Base-by-base conservation (phyloP, 2,329 filamentous ascomycete species). In the Stromatinia cepivora region DNA sequence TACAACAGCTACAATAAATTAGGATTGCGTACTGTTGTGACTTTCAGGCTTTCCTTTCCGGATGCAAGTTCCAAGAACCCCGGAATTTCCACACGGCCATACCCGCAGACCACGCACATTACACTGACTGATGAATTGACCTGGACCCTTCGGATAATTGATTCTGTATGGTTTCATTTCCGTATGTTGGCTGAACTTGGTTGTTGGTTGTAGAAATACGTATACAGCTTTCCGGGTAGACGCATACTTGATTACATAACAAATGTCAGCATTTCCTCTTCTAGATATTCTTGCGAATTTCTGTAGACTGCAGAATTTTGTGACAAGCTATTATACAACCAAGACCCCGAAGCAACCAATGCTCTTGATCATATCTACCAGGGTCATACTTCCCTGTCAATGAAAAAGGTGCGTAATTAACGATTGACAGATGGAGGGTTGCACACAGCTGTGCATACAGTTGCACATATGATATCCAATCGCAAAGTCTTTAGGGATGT, bases 31-130 rank as follows among this genome's bases (percentile, higher is more conserved):
- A 67, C 54, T 68, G 66, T 56, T 56, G 58, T 64, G 61, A 69
- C 66, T 46, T 54, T 64, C 28, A 64, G 58, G 46, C 36, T 69
- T 69, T 64, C 36, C 39, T n/a, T 64, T 69, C 66, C 66, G 66
- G 66, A 50, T 69, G 66, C 50, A 64, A 69, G 58, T 69, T 53
- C 58, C 42, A 22, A 28, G 28, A 69, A 69, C 50, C 66, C 66
- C 66, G 58, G 66, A 64, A 64, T 64, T 68, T 46, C 66, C 66
- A 69, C 66, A 69, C 66, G 66, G 66, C 58, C 58, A 52, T 63
- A 69, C 50, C 66, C 66, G 66, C 39, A 68, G 50, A 52, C 46
- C 61, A 64, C 15, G 66, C 31, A 50, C 39, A 52, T 3, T 25
- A 56, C 66, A 45, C 28, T 63, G 39, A 42, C 15, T 42, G 46